Conservation (phyloP, 306 rosid species). For the Sicyos baderoa region DNA sequence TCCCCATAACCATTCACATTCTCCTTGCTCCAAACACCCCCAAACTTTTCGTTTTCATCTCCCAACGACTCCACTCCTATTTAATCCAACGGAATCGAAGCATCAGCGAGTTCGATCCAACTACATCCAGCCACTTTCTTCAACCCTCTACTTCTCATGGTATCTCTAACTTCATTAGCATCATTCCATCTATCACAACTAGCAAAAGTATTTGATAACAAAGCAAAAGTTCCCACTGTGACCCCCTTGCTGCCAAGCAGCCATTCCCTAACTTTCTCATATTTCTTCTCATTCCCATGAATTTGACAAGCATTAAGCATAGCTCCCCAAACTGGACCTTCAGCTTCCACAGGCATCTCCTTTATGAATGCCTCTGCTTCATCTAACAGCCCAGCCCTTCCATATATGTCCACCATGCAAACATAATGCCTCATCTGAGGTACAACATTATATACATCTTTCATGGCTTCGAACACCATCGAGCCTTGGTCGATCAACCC, state of each 20-base stretch:
- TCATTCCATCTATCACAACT: slow-evolving; percentile 58
- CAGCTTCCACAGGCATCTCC: slow-evolving; percentile 31
- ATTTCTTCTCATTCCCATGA: slow-evolving; percentile 52
- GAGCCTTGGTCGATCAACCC: slow-evolving; percentile 32
- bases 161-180: slow-evolving; percentile 45
- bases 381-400: slow-evolving; percentile 47
- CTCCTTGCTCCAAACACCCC: no score
- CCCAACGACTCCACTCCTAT: neutral
- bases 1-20: no score
- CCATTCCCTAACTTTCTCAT: slow-evolving; percentile 39
- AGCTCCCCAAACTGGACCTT: slow-evolving; percentile 56
- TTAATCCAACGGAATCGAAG: neutral
- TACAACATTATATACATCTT: slow-evolving; percentile 31
- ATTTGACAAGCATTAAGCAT: slow-evolving; percentile 59
- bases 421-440: slow-evolving; percentile 30
- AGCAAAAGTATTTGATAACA: slow-evolving; percentile 56
- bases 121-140: slow-evolving; percentile 47
- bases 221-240: slow-evolving; percentile 52
- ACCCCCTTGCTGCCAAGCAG: slow-evolving; percentile 26
- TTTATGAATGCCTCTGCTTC: slow-evolving; percentile 50
- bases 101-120: neutral
- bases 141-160: slow-evolving; percentile 44
- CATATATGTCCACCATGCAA: slow-evolving; percentile 38
- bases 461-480: slow-evolving; percentile 56
- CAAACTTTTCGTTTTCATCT: neutral